Evolutionary conservation across 176 grass and related monocot species (phyloP), one percentile per base, ranked within the genome.

Genomic region (Saccharum spontaneum): DNA sequence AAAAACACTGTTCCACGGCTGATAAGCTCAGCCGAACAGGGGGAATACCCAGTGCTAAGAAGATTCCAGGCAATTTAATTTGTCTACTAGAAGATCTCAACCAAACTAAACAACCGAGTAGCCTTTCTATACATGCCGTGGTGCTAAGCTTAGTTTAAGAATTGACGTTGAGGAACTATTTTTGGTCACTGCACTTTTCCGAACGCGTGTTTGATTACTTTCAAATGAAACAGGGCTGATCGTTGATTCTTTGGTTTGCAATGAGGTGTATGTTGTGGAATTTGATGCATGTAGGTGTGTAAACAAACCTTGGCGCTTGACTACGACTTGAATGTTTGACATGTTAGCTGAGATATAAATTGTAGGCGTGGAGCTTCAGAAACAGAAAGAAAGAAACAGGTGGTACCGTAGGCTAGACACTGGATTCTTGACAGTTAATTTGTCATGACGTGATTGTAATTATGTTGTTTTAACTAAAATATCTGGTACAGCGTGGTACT

Each of bases 181-280:
- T 16, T 7, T 4, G 18, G 86, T 54, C 66, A n/a, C 33, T 4
- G 24, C 67, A 14, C 57, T n/a, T 30, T 84, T 36, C 24, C 1
- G 37, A 84, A 75, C 45, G 60, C 82, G 69, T 74, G 87, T 84
- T 67, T 65, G 0, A 24, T 62, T 3, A n/a, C 8, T 46, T 87
- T 22, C 18, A 28, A 12, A 2, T 22, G 34, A 45, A 3, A 3
- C 5, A 33, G 31, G 31, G 10, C 50, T 40, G 3, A 30, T 49
- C 39, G 33, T 70, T 50, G 65, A 70, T 62, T 62, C 30, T 78
- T 76, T 78, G 10, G 73, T 31, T 64, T 63, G 44, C 7, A 38
- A 54, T 54, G 33, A 26, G 65, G 79, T 71, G 16, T 81, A 18
- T 71, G 46, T 1, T 57, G 44, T 17, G 33, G 31, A 69, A 69